Conservation (phyloP, 768 basidiomycete species). For the Leccinum arenicola region DNA sequence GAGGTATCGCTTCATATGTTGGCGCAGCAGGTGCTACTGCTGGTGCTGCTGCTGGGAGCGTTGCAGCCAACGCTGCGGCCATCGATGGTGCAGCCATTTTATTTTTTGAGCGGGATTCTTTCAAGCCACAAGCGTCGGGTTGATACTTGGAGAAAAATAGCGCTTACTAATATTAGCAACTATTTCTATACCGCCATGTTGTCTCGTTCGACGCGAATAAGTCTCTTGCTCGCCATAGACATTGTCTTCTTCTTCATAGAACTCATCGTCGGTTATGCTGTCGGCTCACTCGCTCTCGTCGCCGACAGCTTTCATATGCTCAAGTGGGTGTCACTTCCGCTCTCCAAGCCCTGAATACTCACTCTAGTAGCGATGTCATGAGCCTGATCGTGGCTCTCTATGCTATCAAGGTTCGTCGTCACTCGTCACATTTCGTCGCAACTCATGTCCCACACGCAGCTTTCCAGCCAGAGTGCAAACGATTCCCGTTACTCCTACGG, state of each 20-base stretch:
- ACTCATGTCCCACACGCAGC: slow-evolving; percentile 38
- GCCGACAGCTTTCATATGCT: slow-evolving; percentile 99
- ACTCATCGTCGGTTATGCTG: slow-evolving; percentile 86
- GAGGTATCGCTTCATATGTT: slow-evolving; percentile 82
- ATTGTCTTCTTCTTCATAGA: slow-evolving; percentile 84
- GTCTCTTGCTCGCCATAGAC: slow-evolving; percentile 80
- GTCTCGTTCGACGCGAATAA: slow-evolving; percentile 74
- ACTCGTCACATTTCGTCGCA: slow-evolving; percentile 4
- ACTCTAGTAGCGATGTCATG: slow-evolving; percentile 80
- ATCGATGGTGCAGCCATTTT: slow-evolving; percentile 75
- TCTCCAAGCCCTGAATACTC: slow-evolving; percentile 1
- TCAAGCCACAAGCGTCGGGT: too few relatives aligned
- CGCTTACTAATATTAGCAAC: slow-evolving; percentile 23
- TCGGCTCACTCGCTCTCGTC: slow-evolving; percentile 91
- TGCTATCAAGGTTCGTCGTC: slow-evolving; percentile 68
- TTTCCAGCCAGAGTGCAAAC: slow-evolving; percentile 55
- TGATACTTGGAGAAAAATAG: neutral
- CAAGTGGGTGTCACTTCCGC: slow-evolving; percentile 56
- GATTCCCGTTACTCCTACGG: slow-evolving; percentile 91
- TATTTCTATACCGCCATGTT: slow-evolving; percentile 17
- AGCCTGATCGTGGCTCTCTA: slow-evolving; percentile 94
- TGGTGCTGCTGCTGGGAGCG: slow-evolving; percentile 60
- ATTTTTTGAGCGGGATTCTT: neutral
- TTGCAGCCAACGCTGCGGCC: slow-evolving; percentile 90
- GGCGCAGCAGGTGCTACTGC: slow-evolving; percentile 61